These are phyloP conservation scores for Clonostachys chloroleuca DNA, from an alignment of 2,329 filamentous ascomycete species.

Conservation along the genomic window DNA sequence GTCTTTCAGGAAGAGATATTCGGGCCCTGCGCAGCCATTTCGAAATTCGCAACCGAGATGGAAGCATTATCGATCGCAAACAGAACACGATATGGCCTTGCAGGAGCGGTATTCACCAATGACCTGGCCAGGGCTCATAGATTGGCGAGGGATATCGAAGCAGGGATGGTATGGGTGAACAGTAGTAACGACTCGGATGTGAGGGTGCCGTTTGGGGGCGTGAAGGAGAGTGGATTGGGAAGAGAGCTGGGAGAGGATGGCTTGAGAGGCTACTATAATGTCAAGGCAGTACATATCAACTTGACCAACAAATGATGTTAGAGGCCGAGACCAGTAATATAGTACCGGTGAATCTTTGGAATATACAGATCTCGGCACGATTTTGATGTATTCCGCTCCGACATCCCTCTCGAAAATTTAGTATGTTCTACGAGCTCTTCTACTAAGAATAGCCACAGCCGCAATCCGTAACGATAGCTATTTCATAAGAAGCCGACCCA, in stretches of 20 bases:
- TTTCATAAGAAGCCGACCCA: no score
- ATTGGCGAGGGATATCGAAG: conserved; percentile 44
- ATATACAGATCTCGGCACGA: no score
- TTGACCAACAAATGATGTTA: conserved; percentile 6
- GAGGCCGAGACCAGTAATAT: no score
- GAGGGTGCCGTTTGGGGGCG: conserved; percentile 21
- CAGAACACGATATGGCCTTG: conserved; percentile 48
- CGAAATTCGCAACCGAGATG: conserved; percentile 16
- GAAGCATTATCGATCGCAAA: conserved; percentile 20
- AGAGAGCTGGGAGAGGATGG: conserved; percentile 22
- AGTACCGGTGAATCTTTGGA: no score
- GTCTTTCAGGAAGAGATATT: conserved; percentile 23
- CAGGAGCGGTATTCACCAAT: conserved; percentile 48
- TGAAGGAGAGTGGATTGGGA: conserved; percentile 23
- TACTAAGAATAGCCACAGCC: no score
- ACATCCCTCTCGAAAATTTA: no score
- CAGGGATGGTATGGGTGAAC: conserved; percentile 41
- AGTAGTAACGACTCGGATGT: conserved; percentile 23
- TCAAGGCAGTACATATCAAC: conserved; percentile 22
- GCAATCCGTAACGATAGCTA: no score
- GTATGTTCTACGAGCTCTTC: no score
- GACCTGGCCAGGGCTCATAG: conserved; percentile 36
- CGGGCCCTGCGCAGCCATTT: conserved; percentile 17
- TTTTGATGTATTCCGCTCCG: no score
- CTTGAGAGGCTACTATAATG: conserved; percentile 16